Percentiles rank a stretch among this genome's conserved stretches.
Evolutionary conservation across 305 asterid species (phyloP).

Genomic region (Fraxinus paxiana): DNA sequence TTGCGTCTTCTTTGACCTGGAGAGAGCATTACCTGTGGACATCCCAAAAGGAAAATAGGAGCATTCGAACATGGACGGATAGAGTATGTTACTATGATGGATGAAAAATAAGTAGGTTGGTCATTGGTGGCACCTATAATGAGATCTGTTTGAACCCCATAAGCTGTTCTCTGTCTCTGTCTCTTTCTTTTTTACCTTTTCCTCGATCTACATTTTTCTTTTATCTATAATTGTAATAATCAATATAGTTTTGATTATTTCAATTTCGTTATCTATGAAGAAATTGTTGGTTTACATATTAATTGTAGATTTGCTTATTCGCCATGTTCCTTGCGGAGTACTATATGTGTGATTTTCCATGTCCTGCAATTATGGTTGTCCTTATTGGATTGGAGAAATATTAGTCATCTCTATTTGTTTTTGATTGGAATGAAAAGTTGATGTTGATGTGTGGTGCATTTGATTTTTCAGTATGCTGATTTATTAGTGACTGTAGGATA

Average conservation of each 20-base stretch:
- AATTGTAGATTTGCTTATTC: neutral
- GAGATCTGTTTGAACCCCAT: neutral
- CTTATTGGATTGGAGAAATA: neutral
- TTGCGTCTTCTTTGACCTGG: neutral
- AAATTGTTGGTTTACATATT: neutral
- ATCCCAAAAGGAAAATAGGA: neutral
- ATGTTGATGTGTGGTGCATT: neutral
- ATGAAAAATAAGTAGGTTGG: neutral
- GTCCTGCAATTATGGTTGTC: neutral
- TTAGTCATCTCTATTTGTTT: neutral
- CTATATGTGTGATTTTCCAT: neutral
- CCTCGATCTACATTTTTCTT: neutral
- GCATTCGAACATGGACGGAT: neutral
- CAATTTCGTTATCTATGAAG: neutral
- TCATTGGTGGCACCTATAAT: neutral
- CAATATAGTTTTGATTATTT: neutral
- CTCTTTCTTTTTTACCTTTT: neutral
- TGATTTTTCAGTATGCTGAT: neutral
- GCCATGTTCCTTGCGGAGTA: neutral
- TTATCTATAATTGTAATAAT: neutral
- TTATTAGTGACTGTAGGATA: neutral
- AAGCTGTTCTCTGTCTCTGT: neutral
- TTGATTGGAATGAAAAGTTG: neutral
- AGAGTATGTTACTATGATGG: neutral
- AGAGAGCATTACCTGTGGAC: neutral